Evolutionary conservation across 31 red algal species (phyloP).

Genomic region (Porphyra umbilicalis): DNA sequence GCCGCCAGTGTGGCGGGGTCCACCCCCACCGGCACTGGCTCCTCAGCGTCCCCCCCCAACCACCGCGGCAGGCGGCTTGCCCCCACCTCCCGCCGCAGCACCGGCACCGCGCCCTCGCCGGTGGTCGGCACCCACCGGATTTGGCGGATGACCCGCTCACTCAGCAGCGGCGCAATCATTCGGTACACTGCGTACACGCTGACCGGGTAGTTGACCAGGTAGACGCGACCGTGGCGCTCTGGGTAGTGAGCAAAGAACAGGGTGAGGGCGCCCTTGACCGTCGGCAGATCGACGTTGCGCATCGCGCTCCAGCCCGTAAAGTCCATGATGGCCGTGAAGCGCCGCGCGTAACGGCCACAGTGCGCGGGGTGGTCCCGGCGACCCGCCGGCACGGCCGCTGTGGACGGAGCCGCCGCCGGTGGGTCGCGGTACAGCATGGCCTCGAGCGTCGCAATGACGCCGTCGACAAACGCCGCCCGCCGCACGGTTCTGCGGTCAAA

Average conservation of each 20-base stretch:
- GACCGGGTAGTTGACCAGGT: neutral
- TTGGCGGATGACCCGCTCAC: neutral
- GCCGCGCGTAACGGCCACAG: neutral
- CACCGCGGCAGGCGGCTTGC: neutral
- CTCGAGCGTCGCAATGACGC: neutral
- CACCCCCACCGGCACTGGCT: neutral
- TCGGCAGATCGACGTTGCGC: neutral
- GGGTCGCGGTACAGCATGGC: neutral
- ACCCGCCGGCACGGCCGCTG: neutral
- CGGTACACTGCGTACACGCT: neutral
- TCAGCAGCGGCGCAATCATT: neutral
- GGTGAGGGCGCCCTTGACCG: neutral
- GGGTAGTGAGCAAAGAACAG: neutral
- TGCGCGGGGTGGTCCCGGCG: neutral
- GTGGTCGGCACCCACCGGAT: neutral
- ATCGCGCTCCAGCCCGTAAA: neutral
- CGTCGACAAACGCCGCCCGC: neutral
- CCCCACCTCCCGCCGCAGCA: neutral
- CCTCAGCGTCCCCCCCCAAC: neutral
- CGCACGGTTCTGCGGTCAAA: neutral
- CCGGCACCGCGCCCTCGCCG: neutral
- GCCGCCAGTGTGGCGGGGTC: neutral
- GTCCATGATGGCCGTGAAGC: neutral
- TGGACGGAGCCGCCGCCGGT: neutral
- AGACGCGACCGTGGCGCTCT: neutral